phyloP scores from a whole-genome alignment of 1,139 yeast genomes.

The Yamadazyma diddensiae region DNA sequence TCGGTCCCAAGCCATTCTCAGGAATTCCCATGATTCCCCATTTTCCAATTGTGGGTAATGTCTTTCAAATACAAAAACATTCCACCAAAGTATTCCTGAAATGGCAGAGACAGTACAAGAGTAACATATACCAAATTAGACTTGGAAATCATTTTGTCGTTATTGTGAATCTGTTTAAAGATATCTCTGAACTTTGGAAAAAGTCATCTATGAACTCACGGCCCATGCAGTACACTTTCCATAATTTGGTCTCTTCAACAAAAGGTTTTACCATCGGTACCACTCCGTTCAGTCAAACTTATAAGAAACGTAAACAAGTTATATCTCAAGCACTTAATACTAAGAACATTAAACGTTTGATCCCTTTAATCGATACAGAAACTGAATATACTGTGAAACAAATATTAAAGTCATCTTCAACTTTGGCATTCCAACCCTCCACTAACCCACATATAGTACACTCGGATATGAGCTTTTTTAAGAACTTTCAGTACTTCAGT shows the following conservation, averaged over 20 bases:
- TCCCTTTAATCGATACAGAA: conserved; percentile 44
- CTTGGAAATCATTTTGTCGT: conserved; percentile 57
- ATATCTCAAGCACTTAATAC: conserved; percentile 50
- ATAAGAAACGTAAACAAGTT: conserved; percentile 50
- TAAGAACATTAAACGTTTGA: conserved; percentile 27
- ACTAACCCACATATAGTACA: conserved; percentile 14
- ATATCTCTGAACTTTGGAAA: conserved; percentile 55
- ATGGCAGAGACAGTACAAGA: conserved; percentile 47
- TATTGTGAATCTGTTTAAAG: conserved; percentile 61
- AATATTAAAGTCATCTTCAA: conserved; percentile 20
- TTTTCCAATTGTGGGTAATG: conserved; percentile 53
- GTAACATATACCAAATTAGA: conserved; percentile 55
- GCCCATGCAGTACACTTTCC: conserved; percentile 67
- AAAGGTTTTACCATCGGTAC: conserved; percentile 75
- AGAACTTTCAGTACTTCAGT: conserved; percentile 50
- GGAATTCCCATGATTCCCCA: conserved; percentile 45
- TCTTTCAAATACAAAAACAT: conserved; percentile 44
- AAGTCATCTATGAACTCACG: conserved; percentile 59
- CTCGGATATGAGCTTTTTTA: conserved; percentile 40
- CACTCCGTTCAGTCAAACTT: conserved; percentile 63
- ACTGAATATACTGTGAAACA: conserved; percentile 27
- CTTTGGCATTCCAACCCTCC: conserved; percentile 22
- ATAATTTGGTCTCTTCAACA: conserved; percentile 57
- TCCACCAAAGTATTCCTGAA: conserved; percentile 50
- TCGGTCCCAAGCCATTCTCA: conserved; percentile 23